Conservation (phyloP, 1,139 yeast species). For the Hyphopichia burtonii region DNA sequence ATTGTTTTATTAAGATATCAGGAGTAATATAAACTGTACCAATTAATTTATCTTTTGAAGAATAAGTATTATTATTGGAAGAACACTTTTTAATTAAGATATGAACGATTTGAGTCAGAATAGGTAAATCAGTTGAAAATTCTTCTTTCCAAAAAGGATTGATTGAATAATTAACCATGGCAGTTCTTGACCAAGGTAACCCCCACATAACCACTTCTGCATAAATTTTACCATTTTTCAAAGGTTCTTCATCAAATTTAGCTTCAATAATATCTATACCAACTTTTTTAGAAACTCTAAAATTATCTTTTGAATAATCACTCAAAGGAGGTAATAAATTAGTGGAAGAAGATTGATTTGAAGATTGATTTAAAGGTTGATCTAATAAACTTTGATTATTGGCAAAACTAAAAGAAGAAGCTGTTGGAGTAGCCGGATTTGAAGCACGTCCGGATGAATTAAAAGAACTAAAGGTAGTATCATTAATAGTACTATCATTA, state of each 20-base stretch:
- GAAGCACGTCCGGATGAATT: not conserved
- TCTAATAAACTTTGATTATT: not conserved
- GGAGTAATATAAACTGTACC: constrained; percentile 61
- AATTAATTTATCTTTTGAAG: constrained; percentile 35
- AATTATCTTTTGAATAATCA: constrained; percentile 31
- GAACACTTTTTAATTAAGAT: constrained; percentile 48
- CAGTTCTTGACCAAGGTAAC: constrained; percentile 67
- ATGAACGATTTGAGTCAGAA: constrained; percentile 52
- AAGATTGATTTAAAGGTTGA: not conserved
- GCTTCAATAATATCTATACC: constrained; percentile 68
- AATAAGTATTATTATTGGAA: constrained; percentile 18
- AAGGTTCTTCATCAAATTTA: constrained; percentile 36
- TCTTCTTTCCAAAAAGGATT: constrained; percentile 76
- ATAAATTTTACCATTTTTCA: constrained; percentile 36
- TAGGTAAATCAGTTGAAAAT: constrained; percentile 55
- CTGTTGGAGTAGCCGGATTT: constrained; percentile 1
- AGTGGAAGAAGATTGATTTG: not conserved
- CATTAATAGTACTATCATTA: not conserved
- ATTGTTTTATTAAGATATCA: constrained; percentile 44
- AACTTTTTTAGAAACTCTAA: constrained; percentile 58
- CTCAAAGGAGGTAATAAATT: constrained; percentile 11
- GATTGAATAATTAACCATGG: constrained; percentile 47
- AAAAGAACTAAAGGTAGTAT: not conserved
- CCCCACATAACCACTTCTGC: constrained; percentile 69
- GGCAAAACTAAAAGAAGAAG: not conserved